Conservation (phyloP, 495 filamentous ascomycete genomes). For the Penicillium desertorum region DNA sequence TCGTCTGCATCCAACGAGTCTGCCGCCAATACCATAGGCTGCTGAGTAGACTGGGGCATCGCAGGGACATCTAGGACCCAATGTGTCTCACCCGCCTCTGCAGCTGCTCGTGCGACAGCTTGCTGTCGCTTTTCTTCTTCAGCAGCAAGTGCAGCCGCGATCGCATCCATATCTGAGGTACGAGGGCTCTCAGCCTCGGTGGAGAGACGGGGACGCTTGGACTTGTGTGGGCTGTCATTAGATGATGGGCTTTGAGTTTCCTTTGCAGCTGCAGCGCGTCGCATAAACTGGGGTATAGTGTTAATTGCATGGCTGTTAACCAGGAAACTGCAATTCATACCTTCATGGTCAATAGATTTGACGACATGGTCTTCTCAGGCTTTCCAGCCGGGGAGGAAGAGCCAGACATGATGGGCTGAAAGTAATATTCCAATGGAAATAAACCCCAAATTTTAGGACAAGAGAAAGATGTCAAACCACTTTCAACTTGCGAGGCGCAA, state of each 20-base stretch:
- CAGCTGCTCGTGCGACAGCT: constrained; percentile 68
- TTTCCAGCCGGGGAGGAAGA: constrained; percentile 35
- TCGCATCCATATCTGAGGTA: constrained; percentile 53
- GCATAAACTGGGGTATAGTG: constrained; percentile 72
- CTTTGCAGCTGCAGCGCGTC: constrained; percentile 66
- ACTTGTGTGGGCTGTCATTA: constrained; percentile 31
- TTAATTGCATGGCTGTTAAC: constrained; percentile 13
- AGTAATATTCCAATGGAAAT: constrained; percentile 14
- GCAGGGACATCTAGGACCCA: constrained; percentile 66
- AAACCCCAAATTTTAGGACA: not conserved
- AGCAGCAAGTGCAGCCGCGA: constrained; percentile 68
- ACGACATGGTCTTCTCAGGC: constrained; percentile 76
- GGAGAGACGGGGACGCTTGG: constrained; percentile 49
- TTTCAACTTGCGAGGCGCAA: constrained; percentile 2
- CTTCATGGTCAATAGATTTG: constrained; percentile 90
- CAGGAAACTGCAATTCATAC: constrained; percentile 33
- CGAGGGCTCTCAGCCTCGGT: constrained; percentile 31
- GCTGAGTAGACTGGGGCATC: constrained; percentile 20
- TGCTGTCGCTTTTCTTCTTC: constrained; percentile 73
- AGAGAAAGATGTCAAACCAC: constrained; percentile 5
- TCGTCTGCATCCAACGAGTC: constrained; percentile 41
- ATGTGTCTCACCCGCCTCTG: constrained; percentile 76
- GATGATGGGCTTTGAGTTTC: constrained; percentile 41
- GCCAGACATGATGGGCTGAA: constrained; percentile 38
- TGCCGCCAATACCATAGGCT: constrained; percentile 36